Conservation (phyloP, 345 rosid genomes). For the Geranium brycei region DNA sequence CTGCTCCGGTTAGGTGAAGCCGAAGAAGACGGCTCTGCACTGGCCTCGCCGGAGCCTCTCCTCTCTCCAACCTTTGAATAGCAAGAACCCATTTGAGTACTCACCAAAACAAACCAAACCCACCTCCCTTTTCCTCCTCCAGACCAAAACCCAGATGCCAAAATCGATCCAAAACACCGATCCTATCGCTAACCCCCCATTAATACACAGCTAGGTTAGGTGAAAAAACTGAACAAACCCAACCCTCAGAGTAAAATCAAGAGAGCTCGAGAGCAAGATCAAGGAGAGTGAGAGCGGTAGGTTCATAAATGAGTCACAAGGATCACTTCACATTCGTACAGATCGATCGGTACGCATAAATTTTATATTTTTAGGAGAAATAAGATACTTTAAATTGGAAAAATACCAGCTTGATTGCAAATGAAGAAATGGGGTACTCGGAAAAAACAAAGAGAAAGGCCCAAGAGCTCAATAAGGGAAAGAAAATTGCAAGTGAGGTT, state of each 20-base stretch:
- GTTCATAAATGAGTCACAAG: not conserved
- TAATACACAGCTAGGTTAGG: not conserved
- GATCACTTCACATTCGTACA: not conserved
- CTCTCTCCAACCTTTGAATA: conserved; percentile 30
- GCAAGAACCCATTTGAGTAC: conserved; percentile 56
- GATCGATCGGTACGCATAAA: not conserved
- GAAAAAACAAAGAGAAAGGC: no score
- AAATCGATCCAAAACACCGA: no score
- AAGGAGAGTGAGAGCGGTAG: not conserved
- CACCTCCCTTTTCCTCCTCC: not conserved
- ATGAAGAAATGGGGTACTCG: no score
- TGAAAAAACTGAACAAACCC: not conserved
- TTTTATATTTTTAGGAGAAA: no score
- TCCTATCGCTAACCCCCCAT: not conserved
- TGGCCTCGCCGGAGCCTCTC: conserved; percentile 10
- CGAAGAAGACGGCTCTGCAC: conserved; percentile 14
- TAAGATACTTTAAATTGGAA: no score
- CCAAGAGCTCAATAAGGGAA: no score
- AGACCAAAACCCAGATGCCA: not conserved
- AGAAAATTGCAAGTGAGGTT: not conserved
- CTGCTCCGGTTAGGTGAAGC: conserved; percentile 16
- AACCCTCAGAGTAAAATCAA: no score
- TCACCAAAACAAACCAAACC: not conserved
- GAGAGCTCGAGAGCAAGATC: not conserved
- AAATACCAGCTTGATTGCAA: no score